These are phyloP conservation scores for Russula sp. DNA, from an alignment of 768 basidiomycete species.

Conservation along the genomic window DNA sequence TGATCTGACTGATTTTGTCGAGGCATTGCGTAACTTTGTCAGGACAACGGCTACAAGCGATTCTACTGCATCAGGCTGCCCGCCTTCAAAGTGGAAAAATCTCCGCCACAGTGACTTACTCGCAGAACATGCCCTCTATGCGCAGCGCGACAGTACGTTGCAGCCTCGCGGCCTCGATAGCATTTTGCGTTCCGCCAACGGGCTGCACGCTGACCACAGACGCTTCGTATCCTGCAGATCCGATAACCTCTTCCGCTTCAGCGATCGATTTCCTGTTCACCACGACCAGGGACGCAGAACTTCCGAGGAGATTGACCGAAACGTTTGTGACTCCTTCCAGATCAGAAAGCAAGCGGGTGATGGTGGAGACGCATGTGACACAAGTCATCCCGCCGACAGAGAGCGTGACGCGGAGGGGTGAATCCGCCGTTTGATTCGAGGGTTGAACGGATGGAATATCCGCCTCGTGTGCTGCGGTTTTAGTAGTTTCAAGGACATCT, in stretches of 20 bases:
- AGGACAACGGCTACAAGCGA: conserved; percentile 44
- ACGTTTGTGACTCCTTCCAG: conserved; percentile 47
- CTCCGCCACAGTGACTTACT: conserved; percentile 32
- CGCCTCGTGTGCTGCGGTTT: conserved; percentile 30
- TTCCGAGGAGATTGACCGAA: conserved; percentile 50
- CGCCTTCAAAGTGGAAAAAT: background rate
- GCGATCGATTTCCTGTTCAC: conserved; percentile 28
- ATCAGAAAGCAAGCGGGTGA: conserved; percentile 43
- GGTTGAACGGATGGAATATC: no score
- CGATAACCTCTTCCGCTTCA: conserved; percentile 30
- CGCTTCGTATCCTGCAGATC: conserved; percentile 36
- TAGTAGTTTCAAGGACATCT: conserved; percentile 14
- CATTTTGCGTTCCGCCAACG: conserved; percentile 37
- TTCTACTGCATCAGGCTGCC: conserved; percentile 10
- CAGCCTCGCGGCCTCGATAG: conserved; percentile 34
- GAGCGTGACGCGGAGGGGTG: conserved; percentile 37
- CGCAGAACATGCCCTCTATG: conserved; percentile 59
- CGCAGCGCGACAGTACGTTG: conserved; percentile 43
- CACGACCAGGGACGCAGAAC: conserved; percentile 46
- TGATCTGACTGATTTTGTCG: conserved; percentile 30
- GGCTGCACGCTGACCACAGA: conserved; percentile 28
- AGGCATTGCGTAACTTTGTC: conserved; percentile 40
- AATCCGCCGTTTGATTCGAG: no score
- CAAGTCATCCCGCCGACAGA: conserved; percentile 77
- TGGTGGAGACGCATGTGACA: conserved; percentile 50